phyloP scores from a whole-genome alignment of 2,329 filamentous ascomycete genomes.

The Colletotrichum horii region DNA sequence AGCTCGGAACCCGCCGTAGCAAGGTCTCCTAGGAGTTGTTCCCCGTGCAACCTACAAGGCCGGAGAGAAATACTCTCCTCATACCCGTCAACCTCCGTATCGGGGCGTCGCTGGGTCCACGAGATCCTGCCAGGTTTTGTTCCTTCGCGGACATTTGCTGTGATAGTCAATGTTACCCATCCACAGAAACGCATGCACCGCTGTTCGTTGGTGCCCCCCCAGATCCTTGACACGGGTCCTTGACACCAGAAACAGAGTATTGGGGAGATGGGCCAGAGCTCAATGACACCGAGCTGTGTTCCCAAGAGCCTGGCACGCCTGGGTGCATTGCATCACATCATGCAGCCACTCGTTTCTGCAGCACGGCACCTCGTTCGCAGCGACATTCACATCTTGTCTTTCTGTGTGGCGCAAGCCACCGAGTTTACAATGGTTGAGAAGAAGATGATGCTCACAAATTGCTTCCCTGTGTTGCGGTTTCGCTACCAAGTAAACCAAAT shows the following conservation, averaged over 20 bases:
- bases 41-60: not conserved
- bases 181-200: not conserved
- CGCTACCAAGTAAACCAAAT: not conserved
- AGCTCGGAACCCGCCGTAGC: not conserved
- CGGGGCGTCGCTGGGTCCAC: not conserved
- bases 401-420: not conserved
- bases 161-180: not conserved
- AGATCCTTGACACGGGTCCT: not conserved
- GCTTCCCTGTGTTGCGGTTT: not conserved
- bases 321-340: not conserved
- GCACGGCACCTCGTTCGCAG: not conserved
- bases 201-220: not conserved
- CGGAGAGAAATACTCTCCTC: not conserved
- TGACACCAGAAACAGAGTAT: not conserved
- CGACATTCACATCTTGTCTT: not conserved
- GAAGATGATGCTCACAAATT: not conserved
- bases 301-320: not conserved
- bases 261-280: not conserved
- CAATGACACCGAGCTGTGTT: not conserved
- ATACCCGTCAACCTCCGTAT: not conserved
- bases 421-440: not conserved
- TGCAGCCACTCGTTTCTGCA: not conserved
- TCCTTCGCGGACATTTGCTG: slow-evolving; percentile 1
- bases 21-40: not conserved
- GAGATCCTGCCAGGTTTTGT: not conserved